Evolutionary conservation across 371 early-diverging fungal species (phyloP).

Genomic region (Rhizomucor pusillus): DNA sequence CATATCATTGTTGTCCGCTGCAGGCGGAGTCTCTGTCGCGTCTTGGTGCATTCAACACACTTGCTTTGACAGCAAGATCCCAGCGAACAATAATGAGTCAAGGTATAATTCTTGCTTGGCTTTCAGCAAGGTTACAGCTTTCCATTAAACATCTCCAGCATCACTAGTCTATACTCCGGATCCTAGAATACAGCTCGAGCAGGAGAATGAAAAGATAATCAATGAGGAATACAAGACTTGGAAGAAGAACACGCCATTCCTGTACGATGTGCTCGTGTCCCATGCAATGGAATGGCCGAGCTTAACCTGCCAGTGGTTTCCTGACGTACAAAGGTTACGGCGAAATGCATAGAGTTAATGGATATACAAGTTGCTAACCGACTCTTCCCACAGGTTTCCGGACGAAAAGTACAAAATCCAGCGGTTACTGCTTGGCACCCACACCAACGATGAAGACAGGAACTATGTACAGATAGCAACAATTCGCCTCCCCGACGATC

Average conservation of each 20-base stretch:
- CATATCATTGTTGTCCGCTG: no score
- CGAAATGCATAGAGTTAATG: no score
- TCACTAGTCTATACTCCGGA: no score
- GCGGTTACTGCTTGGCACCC: slow-evolving; percentile 90
- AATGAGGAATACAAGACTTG: slow-evolving; percentile 82
- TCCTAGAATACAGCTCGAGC: background rate
- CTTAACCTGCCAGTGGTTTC: slow-evolving; percentile 97
- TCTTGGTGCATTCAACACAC: no score
- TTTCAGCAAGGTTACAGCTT: no score
- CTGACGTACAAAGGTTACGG: slow-evolving; percentile 80
- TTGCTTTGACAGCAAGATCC: no score
- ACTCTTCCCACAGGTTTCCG: slow-evolving; percentile 6
- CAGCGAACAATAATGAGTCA: no score
- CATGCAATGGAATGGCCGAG: slow-evolving; percentile 99
- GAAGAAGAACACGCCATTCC: slow-evolving; percentile 98
- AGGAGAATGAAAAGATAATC: background rate
- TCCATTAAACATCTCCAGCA: no score
- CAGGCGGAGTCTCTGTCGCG: no score
- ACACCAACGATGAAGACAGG: slow-evolving; percentile 92
- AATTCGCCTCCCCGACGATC: slow-evolving; percentile 82
- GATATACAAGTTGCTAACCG: background rate
- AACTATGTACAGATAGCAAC: slow-evolving; percentile 93
- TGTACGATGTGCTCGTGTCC: slow-evolving; percentile 97
- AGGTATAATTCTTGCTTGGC: no score
- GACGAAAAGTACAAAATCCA: slow-evolving; percentile 45